phyloP scores from a whole-genome alignment of 768 basidiomycete species.

The Gymnopilus junonius region DNA sequence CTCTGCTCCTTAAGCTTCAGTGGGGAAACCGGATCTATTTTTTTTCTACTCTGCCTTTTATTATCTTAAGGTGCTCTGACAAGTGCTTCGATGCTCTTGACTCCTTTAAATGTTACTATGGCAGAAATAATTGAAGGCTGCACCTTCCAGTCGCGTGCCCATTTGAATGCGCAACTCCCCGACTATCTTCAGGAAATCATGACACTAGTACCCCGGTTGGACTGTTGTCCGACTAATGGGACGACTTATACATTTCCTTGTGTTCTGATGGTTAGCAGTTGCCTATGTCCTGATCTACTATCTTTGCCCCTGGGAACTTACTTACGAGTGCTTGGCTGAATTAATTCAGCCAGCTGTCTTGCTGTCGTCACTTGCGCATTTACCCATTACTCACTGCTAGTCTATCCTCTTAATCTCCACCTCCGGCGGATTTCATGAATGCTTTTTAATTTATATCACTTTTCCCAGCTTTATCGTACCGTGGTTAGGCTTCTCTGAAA shows the following conservation, averaged over 20 bases:
- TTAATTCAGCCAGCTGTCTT: neutral
- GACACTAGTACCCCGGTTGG: neutral
- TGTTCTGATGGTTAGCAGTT: neutral
- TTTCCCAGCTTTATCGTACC: neutral
- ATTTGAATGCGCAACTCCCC: too few species aligned
- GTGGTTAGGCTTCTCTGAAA: neutral
- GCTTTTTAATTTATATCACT: neutral
- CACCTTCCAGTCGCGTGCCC: neutral
- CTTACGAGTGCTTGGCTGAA: neutral
- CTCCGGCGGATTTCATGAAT: neutral
- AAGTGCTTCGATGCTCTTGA: neutral
- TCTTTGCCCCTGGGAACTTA: neutral
- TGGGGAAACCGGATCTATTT: neutral
- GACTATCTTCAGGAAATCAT: too few species aligned
- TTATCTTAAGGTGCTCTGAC: neutral
- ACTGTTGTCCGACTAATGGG: neutral
- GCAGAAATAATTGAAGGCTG: neutral
- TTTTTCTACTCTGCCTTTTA: neutral
- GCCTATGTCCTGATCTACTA: neutral
- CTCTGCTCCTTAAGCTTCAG: neutral
- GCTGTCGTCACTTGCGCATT: neutral
- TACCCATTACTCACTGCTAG: neutral
- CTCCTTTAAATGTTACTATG: neutral
- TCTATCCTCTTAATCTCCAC: neutral
- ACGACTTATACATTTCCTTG: neutral